Percentiles rank a stretch among this genome's conserved stretches.
phyloP scores from a whole-genome alignment of 2,329 filamentous ascomycete genomes.

The Pestalotiopsis sp. region DNA sequence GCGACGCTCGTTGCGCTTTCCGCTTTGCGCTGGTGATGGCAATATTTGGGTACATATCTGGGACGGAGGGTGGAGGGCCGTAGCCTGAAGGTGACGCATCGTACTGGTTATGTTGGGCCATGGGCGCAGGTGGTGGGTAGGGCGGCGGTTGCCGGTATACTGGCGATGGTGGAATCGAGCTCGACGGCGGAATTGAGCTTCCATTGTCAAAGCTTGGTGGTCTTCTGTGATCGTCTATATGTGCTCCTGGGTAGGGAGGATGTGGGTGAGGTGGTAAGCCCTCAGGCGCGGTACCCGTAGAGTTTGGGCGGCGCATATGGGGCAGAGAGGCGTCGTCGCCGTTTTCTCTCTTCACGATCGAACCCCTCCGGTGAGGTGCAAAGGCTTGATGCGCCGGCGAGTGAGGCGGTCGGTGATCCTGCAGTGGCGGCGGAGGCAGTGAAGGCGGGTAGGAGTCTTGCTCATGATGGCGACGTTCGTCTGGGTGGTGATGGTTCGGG shows the following conservation, averaged over 20 bases:
- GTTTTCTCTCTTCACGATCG: constrained; percentile 59
- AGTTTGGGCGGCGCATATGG: constrained; percentile 53
- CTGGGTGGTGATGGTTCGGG: constrained; percentile 46
- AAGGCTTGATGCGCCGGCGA: constrained; percentile 46
- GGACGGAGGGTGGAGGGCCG: constrained; percentile 35
- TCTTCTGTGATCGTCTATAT: constrained; percentile 50
- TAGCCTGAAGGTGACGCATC: constrained; percentile 39
- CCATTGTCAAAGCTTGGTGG: constrained; percentile 58
- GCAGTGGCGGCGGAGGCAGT: constrained; percentile 51
- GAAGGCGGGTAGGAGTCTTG: constrained; percentile 51
- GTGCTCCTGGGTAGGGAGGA: constrained; percentile 33
- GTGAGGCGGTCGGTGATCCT: constrained; percentile 35
- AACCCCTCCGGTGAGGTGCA: constrained; percentile 50
- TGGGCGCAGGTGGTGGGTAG: constrained; percentile 30
- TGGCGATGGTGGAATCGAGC: constrained; percentile 46
- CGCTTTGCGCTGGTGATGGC: constrained; percentile 55
- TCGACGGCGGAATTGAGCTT: constrained; percentile 46
- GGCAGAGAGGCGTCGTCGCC: constrained; percentile 46
- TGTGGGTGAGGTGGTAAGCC: constrained; percentile 36
- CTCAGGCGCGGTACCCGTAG: constrained; percentile 45
- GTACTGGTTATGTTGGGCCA: constrained; percentile 31
- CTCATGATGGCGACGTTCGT: constrained; percentile 62
- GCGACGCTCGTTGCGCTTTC: constrained; percentile 67
- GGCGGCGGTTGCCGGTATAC: constrained; percentile 28
- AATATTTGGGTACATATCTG: constrained; percentile 35